phyloP scores from a whole-genome alignment of 2,329 filamentous ascomycete species.

The Chaetomiaceae sp. region DNA sequence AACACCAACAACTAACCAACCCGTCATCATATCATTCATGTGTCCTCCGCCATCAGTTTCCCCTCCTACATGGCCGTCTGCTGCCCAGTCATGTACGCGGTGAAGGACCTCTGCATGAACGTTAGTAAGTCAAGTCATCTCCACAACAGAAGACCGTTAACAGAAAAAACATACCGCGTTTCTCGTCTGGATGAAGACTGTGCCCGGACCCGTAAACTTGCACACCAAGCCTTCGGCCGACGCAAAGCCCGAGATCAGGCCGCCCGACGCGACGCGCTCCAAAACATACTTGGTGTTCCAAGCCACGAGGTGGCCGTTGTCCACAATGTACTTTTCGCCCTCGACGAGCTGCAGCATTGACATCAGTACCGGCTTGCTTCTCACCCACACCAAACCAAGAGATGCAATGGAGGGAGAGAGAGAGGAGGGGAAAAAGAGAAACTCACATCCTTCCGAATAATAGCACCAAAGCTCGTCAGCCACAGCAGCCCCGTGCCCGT shows the following conservation, averaged over 20 bases:
- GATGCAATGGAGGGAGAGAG: constrained; percentile 18
- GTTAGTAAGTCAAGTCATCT: not conserved
- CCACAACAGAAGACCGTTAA: not conserved
- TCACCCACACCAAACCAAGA: too few relatives aligned
- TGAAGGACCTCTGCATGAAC: constrained; percentile 44
- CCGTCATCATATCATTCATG: not conserved
- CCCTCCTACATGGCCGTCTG: constrained; percentile 20
- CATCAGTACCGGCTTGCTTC: not conserved
- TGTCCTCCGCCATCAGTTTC: not conserved
- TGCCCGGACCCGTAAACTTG: constrained; percentile 88
- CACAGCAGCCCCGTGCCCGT: constrained; percentile 76
- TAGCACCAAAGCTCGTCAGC: constrained; percentile 90
- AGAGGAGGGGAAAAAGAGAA: not conserved
- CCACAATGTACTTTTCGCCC: constrained; percentile 84
- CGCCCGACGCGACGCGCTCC: constrained; percentile 83
- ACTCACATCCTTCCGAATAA: constrained; percentile 87
- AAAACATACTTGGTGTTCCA: constrained; percentile 96
- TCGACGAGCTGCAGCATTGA: constrained; percentile 45
- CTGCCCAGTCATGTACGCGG: constrained; percentile 48
- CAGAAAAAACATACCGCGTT: constrained; percentile 58
- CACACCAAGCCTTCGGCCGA: constrained; percentile 87
- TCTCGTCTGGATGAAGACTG: constrained; percentile 86
- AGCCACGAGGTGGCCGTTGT: constrained; percentile 89
- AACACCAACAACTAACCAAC: not conserved
- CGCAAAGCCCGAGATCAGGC: constrained; percentile 81